phyloP scores from a whole-genome alignment of 768 basidiomycete species.

The Kondoa subrosea region DNA sequence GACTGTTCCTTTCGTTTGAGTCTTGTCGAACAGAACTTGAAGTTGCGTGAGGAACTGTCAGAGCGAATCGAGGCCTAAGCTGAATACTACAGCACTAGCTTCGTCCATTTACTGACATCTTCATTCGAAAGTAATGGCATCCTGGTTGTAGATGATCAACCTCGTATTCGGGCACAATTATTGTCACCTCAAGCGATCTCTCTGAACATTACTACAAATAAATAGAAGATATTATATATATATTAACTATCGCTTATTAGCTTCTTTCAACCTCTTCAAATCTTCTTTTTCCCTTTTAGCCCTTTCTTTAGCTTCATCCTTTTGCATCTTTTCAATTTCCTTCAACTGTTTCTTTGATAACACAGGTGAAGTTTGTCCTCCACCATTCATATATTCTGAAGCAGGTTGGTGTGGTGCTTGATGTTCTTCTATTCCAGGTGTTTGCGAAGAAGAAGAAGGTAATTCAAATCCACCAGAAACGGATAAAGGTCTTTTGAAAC shows the following conservation, averaged over 20 bases:
- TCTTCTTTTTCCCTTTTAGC: neutral
- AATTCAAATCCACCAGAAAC: neutral
- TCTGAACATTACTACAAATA: too few species aligned
- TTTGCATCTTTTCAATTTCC: neutral
- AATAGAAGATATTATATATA: neutral
- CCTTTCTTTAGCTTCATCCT: neutral
- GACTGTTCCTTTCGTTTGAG: constrained; percentile 15
- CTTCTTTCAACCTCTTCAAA: neutral
- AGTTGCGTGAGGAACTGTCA: constrained; percentile 21
- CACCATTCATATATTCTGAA: too few species aligned
- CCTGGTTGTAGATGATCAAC: too few species aligned
- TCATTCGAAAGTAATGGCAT: neutral
- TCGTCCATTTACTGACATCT: neutral
- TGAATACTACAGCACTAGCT: neutral
- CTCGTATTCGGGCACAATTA: too few species aligned
- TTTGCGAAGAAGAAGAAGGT: too few species aligned
- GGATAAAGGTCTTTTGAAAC: neutral
- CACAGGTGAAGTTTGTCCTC: neutral
- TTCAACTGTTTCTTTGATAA: neutral
- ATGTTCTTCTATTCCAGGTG: too few species aligned
- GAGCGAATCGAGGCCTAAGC: neutral
- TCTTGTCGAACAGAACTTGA: constrained; percentile 8
- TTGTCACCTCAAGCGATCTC: too few species aligned
- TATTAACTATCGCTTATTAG: neutral
- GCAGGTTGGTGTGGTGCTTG: too few species aligned